These are phyloP conservation scores for Dioscorea zingiberensis DNA, from an alignment of 106 monocot genomes.

Conservation along the genomic window DNA sequence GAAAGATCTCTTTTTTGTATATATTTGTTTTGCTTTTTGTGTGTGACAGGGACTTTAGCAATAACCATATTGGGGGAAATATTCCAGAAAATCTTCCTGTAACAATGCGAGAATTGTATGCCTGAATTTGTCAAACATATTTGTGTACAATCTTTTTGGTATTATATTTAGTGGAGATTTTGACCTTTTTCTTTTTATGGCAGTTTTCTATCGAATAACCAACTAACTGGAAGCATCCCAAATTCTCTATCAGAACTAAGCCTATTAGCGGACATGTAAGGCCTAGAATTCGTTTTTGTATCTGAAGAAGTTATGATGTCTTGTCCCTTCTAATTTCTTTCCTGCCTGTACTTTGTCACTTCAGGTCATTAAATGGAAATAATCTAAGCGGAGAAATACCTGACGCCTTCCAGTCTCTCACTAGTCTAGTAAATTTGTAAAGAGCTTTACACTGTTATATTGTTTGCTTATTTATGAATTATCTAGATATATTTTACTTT, in stretches of 20 bases:
- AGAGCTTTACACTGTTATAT: conserved; percentile 3
- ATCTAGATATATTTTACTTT: background rate
- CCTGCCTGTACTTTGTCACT: background rate
- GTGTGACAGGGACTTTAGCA: conserved; percentile 80
- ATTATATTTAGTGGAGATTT: too few relatives aligned
- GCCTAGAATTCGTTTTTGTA: background rate
- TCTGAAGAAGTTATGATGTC: background rate
- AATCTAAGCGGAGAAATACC: conserved; percentile 77
- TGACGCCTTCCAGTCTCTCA: conserved; percentile 72
- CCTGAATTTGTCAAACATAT: conserved; percentile 4
- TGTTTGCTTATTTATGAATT: background rate
- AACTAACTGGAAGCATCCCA: conserved; percentile 86
- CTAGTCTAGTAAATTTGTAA: conserved; percentile 83
- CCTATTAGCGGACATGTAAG: conserved; percentile 77
- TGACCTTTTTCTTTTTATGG: conserved; percentile 4
- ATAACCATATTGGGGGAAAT: conserved; percentile 90
- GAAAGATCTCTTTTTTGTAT: background rate
- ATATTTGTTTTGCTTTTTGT: conserved; percentile 5
- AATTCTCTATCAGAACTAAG: conserved; percentile 54
- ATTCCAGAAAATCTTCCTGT: conserved; percentile 83
- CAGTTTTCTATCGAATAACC: conserved; percentile 96
- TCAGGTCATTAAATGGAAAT: conserved; percentile 82
- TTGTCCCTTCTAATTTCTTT: background rate
- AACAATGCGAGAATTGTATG: conserved; percentile 78
- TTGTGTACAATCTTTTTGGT: conserved; percentile 2